Percentiles rank a stretch among this genome's conserved stretches.
Conservation (phyloP, 768 basidiomycete genomes). For the Rhizopogon roseolus region DNA sequence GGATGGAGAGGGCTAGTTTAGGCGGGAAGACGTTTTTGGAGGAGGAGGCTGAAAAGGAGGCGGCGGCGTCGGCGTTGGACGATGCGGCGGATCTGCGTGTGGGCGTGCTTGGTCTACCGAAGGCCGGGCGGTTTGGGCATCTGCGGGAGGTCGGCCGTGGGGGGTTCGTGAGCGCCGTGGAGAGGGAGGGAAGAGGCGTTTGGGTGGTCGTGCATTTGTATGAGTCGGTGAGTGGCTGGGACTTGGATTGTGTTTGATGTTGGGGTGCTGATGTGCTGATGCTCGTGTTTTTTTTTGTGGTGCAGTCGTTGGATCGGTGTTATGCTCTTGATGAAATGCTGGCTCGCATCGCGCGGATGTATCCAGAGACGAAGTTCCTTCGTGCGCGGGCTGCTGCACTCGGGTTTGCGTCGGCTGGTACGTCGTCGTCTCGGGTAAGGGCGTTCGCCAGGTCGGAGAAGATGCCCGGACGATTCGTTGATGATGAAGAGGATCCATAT, state of each 20-base stretch:
- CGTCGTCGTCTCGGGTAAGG: slow-evolving; percentile 10
- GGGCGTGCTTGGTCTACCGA: slow-evolving; percentile 44
- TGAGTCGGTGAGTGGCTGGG: slow-evolving; percentile 54
- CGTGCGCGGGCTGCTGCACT: slow-evolving; percentile 71
- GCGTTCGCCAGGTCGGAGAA: neutral
- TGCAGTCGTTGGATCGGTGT: slow-evolving; percentile 72
- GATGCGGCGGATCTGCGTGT: slow-evolving; percentile 35
- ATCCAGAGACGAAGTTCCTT: slow-evolving; percentile 77
- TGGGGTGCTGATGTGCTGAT: slow-evolving; percentile 3
- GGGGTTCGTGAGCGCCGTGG: slow-evolving; percentile 72
- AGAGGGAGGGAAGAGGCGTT: slow-evolving; percentile 59
- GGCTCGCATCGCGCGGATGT: slow-evolving; percentile 59
- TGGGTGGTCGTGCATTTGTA: slow-evolving; percentile 90
- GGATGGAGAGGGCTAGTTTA: slow-evolving; percentile 62
- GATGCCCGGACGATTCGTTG: slow-evolving; percentile 13
- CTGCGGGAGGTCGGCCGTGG: slow-evolving; percentile 73
- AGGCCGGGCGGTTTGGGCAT: slow-evolving; percentile 67
- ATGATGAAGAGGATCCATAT: slow-evolving; percentile 48
- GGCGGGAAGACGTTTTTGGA: slow-evolving; percentile 74
- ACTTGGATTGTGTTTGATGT: neutral
- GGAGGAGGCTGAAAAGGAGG: slow-evolving; percentile 58
- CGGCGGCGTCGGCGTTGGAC: slow-evolving; percentile 24
- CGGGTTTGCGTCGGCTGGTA: slow-evolving; percentile 53
- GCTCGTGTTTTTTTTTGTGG: neutral
- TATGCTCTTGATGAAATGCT: slow-evolving; percentile 65